Base-by-base conservation (phyloP, 805 yeast species). In the Candida glaebosa region DNA sequence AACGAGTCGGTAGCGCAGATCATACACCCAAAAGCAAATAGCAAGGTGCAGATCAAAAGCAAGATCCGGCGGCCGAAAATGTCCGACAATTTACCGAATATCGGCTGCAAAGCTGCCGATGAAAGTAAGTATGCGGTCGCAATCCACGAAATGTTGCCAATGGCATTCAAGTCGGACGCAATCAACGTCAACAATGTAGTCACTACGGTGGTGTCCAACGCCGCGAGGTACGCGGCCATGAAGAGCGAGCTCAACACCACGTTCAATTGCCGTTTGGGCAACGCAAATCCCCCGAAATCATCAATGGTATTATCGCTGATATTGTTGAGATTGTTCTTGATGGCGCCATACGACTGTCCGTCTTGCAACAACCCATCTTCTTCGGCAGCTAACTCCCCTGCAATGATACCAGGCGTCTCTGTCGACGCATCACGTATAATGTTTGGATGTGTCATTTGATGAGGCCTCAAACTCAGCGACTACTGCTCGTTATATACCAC, bases 51-150 rank as follows among this genome's bases (percentile, higher is more conserved):
- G 12, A 76, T 56, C 6, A 81, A 48, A 33, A 78, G 61, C 69
- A 67, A 49, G 2, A 72, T 60, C 49, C 77, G 79, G 46, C 90
- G 65, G 2, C 91, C 89, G 54, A 82, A 82, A 19, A 83, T 81
- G 52, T 84, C 90, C 12, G 85, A 78, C 5, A 84, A 53, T 51
- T 81, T 82, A 6, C 90, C 90, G 48, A 75, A 81, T 17, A 84
- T 59, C 2, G 90, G 90, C 58, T 84, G 90, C 54, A 82, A 81
- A 2, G 87, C 84, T 0, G 89, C 79, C 34, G 82, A 76, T 1
- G 88, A 77, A 33, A 84, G 61, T 33, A 84, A 61, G 51, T 84
- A 84, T 0, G 87, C 75, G 0, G 87, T 80, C 2, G 87, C 89
- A 18, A 84, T 80, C 87, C 88, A 83, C 12, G 87, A 75, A 19